Conservation (phyloP, 1,284 basidiomycete species). For the Tilletia setariae region DNA sequence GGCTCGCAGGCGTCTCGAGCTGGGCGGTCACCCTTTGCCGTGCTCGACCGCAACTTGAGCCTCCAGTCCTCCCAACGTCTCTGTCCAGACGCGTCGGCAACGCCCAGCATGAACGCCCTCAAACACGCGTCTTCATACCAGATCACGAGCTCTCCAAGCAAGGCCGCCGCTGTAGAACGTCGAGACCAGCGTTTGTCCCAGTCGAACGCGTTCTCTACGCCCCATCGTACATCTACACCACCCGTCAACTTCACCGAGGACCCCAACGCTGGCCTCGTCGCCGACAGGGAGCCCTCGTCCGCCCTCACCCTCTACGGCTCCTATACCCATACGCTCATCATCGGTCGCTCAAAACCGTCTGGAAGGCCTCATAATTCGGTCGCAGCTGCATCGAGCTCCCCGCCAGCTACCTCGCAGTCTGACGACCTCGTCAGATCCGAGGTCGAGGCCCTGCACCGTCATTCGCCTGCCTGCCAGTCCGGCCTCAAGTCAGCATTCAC, state of each 20-base stretch:
- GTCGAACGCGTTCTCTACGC: background rate
- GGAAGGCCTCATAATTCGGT: constrained; percentile 25
- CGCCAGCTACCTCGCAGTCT: constrained; percentile 6
- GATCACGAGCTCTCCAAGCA: too few relatives aligned
- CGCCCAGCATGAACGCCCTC: too few relatives aligned
- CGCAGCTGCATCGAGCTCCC: constrained; percentile 22
- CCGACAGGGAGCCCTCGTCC: background rate
- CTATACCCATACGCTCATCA: constrained; percentile 31
- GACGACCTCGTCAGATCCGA: constrained; percentile 5
- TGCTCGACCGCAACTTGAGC: too few relatives aligned
- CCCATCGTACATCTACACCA: background rate
- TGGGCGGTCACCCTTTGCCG: too few relatives aligned
- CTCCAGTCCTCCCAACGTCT: too few relatives aligned
- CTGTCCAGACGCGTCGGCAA: too few relatives aligned
- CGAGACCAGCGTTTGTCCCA: too few relatives aligned
- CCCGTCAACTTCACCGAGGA: constrained; percentile 1
- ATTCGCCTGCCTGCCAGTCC: background rate
- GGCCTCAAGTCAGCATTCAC: background rate
- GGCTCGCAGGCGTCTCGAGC: too few relatives aligned
- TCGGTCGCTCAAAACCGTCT: constrained; percentile 36
- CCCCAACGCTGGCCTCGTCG: background rate
- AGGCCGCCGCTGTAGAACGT: too few relatives aligned
- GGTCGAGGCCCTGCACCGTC: constrained; percentile 11
- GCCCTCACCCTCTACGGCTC: constrained; percentile 28
- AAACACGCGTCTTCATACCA: too few relatives aligned